Conservation (phyloP, 2,329 filamentous ascomycete genomes). For the Talaromyces sp. region DNA sequence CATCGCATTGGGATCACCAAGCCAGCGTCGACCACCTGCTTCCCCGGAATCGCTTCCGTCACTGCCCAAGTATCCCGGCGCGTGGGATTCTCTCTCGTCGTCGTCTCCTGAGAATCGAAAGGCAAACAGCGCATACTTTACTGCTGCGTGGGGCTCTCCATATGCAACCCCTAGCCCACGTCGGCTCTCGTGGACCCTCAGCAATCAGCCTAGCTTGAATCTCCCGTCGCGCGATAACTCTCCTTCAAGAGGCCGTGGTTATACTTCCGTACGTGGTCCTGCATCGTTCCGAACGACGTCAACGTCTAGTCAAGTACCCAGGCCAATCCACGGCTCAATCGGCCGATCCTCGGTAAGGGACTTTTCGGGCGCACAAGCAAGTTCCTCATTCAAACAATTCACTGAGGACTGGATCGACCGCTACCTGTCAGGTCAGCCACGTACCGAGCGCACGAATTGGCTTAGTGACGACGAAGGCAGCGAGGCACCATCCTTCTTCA, state of each 20-base stretch:
- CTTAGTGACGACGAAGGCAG: constrained; percentile 74
- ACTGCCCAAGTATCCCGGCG: constrained; percentile 31
- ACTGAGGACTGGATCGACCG: constrained; percentile 85
- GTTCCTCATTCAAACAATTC: constrained; percentile 52
- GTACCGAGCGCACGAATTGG: constrained; percentile 74
- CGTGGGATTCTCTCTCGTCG: constrained; percentile 37
- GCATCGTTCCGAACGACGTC: constrained; percentile 31
- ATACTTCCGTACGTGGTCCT: constrained; percentile 22
- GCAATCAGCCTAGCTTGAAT: constrained; percentile 47
- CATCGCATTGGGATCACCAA: constrained; percentile 35
- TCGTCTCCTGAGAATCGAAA: constrained; percentile 39
- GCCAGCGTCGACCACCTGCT: constrained; percentile 25
- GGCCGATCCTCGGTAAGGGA: constrained; percentile 27
- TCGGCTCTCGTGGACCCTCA: constrained; percentile 38
- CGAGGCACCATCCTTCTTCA: constrained; percentile 64
- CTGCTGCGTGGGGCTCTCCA: constrained; percentile 87
- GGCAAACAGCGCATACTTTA: constrained; percentile 57
- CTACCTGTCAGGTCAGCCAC: constrained; percentile 68
- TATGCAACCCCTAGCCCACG: constrained; percentile 64
- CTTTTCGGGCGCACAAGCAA: constrained; percentile 26
- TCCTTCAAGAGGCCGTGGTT: constrained; percentile 28
- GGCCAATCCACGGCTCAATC: constrained; percentile 26
- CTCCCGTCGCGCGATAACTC: constrained; percentile 34
- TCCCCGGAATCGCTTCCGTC: constrained; percentile 32
- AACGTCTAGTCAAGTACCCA: constrained; percentile 24